These are phyloP conservation scores for Monosporascus sp. DNA, from an alignment of 2,329 filamentous ascomycete genomes.

Conservation along the genomic window DNA sequence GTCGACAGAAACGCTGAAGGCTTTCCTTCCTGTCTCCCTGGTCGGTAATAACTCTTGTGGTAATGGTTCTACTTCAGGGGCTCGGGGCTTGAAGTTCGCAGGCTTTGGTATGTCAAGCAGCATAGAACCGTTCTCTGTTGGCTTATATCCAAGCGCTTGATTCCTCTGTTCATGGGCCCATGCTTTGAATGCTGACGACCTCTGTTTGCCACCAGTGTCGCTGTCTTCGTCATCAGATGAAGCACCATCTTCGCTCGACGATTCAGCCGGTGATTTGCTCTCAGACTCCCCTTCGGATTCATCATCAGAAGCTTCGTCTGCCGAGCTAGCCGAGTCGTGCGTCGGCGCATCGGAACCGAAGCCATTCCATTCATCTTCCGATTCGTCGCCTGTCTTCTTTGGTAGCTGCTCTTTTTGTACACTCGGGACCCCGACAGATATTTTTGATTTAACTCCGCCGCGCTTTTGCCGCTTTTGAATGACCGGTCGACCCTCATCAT, in stretches of 20 bases:
- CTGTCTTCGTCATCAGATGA: constrained; percentile 26
- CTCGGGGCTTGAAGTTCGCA: constrained; percentile 60
- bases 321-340: constrained; percentile 13
- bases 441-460: constrained; percentile 53
- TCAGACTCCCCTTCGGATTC: constrained; percentile 10
- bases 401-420: constrained; percentile 12
- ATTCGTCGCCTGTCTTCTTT: constrained; percentile 8
- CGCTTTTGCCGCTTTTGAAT: constrained; percentile 77
- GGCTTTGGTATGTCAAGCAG: constrained; percentile 48
- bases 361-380: constrained; percentile 55
- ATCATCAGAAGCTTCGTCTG: constrained; percentile 11
- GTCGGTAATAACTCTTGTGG: constrained; percentile 61
- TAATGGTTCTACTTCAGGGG: constrained; percentile 64
- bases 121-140: constrained; percentile 36
- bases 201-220: constrained; percentile 29
- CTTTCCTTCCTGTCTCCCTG: constrained; percentile 59
- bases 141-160: constrained; percentile 65
- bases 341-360: constrained; percentile 44
- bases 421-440: constrained; percentile 35
- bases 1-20: constrained; percentile 67
- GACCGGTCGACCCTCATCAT: constrained; percentile 72
- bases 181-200: constrained; percentile 73
- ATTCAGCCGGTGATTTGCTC: constrained; percentile 21
- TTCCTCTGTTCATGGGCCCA: constrained; percentile 90
- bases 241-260: constrained; percentile 26